phyloP scores from a whole-genome alignment of 2,329 filamentous ascomycete species.

The Diaporthe australafricana region DNA sequence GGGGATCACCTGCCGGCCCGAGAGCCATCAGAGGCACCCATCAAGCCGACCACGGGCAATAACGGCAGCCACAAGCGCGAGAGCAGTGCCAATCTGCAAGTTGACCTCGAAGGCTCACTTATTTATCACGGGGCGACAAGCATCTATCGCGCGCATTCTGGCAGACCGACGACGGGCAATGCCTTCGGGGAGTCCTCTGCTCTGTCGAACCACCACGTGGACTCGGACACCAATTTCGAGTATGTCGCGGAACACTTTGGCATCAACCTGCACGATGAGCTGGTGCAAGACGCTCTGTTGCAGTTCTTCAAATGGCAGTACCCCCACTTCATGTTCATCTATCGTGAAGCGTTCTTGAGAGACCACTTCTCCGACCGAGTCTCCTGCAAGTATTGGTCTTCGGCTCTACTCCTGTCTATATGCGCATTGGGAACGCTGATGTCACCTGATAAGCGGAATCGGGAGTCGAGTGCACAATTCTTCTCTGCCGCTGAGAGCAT shows the following conservation, averaged over 20 bases:
- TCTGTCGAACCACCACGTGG: not conserved
- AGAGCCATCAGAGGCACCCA: not conserved
- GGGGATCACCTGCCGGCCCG: not conserved
- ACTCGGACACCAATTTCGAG: not conserved
- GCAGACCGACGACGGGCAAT: constrained; percentile 3
- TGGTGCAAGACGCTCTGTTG: constrained; percentile 39
- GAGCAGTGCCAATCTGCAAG: not conserved
- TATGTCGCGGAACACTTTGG: constrained; percentile 42
- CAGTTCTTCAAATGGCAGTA: constrained; percentile 47
- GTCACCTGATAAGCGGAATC: constrained; percentile 33
- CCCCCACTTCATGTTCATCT: constrained; percentile 48
- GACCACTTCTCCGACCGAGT: constrained; percentile 41
- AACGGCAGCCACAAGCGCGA: not conserved
- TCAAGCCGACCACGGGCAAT: too few relatives aligned
- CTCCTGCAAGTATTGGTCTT: constrained; percentile 45
- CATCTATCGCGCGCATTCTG: constrained; percentile 41
- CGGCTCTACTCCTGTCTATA: constrained; percentile 40
- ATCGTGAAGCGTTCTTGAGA: constrained; percentile 44
- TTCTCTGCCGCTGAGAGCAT: constrained; percentile 43
- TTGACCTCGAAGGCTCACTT: constrained; percentile 37
- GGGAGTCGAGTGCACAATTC: constrained; percentile 38
- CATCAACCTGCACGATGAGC: constrained; percentile 40
- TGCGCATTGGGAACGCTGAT: constrained; percentile 42
- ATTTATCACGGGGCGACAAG: constrained; percentile 41
- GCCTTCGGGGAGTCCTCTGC: constrained; percentile 30